Evolutionary conservation across 1,139 yeast genomes (phyloP), one percentile per base, ranked within the genome.

Genomic region (Kurtzmaniella quercitrusa): DNA sequence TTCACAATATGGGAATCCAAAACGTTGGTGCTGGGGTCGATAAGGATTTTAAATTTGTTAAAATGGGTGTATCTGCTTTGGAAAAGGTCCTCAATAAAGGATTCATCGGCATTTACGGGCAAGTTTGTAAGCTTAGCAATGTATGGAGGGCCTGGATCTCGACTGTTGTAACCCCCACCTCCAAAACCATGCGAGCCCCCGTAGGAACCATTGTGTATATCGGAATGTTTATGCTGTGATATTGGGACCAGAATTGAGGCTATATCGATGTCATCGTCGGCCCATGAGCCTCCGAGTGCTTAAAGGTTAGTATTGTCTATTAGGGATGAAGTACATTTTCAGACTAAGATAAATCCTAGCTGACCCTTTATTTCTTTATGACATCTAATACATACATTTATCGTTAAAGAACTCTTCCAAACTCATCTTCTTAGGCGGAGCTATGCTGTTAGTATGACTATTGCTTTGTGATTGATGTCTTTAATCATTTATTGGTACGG

Each of bases 221-320:
- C 37, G 14, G 20, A 17, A 36, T 55, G 53, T 30, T 56, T 55
- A 38, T 60, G 49, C 43, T 56, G 60, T 42, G 65, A 68, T 34
- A 71, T 68, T n/a, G 84, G 84, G 32, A 80, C 82, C 30, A 79
- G 74, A 45, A 81, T 79, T 36, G 84, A 79, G 45, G 81, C 74
- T 64, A 82, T 70, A 62, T 84, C 89, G 44, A 84, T 75, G 50
- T 83, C 89, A 46, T 80, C 84, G 54, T 84, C 91, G 38, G 88
- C 91, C 88, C 93, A 84, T 36, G 85, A 78, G 44, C 84, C 83
- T 44, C 80, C 82, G 50, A 63, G 64, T 19, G 70, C 74, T 68
- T 44, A 4, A n/a, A 7, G n/a, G 59, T 57, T 57, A 59, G 60
- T 58, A 57, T 36, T n/a, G 19, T n/a, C n/a, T n/a, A n/a, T n/a